Base-by-base conservation (phyloP, 2,329 filamentous ascomycete species). In the Claviceps quebecensis region DNA sequence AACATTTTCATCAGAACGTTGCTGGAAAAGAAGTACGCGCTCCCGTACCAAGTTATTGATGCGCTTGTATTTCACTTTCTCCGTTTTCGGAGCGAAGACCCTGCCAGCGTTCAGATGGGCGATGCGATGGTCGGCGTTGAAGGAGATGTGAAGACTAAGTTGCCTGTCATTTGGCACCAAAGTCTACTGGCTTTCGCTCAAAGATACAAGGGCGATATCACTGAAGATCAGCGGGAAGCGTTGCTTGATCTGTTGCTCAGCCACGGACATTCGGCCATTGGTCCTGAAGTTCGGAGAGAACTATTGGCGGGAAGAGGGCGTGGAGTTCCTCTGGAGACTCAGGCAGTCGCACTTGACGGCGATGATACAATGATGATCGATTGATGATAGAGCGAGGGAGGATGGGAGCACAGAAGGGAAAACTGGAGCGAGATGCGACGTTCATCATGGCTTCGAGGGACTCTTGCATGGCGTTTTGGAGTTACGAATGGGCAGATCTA, bases 121-220 rank as follows among this genome's bases (percentile, higher is more conserved):
- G 81, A 84, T 51, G 71, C 69, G 29, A 81, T 82, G 72, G 67
- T 73, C 9, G 69, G 65, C 53, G 56, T 67, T 52, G 69, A 67
- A 17, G 72, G 72, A n/a, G 76, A 78, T 47, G 72, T 67, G 54
- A 75, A 65, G 67, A 74, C 58, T 62, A 87, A 86, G 63, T 67
- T 97, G 57, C 93, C 94, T 0, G 89, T 98, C 7, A 81, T 98
- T 52, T 98, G 91, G 89, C 93, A 98, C 67, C 91, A 97, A 70
- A 89, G 86, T 59, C 73, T 98, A 34, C 71, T 98, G 51, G 85
- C 87, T 2, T 98, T 98, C 69, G 89, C 93, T 26, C 86, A 96
- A 69, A 77, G 91, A 52, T 98, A 97, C 70, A 83, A 89, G 62
- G 94, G 96, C 59, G 91, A 97, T 66, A 91, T 96, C 59, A 95